phyloP scores from a whole-genome alignment of 768 basidiomycete species.

The Scleroderma bovista region DNA sequence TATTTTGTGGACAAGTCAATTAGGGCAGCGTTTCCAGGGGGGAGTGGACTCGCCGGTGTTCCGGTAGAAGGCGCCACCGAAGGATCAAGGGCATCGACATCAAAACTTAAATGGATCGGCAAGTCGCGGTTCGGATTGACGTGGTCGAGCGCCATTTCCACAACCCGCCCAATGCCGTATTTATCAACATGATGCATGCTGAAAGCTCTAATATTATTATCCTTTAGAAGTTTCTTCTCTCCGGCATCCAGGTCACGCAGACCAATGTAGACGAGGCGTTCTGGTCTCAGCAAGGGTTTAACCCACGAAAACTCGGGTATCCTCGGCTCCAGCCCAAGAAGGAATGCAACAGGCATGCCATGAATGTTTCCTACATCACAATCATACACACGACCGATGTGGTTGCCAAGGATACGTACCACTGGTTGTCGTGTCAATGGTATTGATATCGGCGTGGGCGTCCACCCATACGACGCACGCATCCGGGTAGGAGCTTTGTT shows the following conservation, averaged over 20 bases:
- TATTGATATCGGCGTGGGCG: slow-evolving; percentile 97
- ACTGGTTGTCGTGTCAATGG: slow-evolving; percentile 70
- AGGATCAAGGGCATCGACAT: slow-evolving; percentile 93
- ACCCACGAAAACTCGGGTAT: slow-evolving; percentile 50
- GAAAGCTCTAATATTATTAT: slow-evolving; percentile 79
- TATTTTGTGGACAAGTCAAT: slow-evolving; percentile 18
- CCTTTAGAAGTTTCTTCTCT: slow-evolving; percentile 81
- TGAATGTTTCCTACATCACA: slow-evolving; percentile 76
- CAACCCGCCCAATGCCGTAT: slow-evolving; percentile 89
- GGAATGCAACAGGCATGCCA: slow-evolving; percentile 97
- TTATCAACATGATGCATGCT: slow-evolving; percentile 88
- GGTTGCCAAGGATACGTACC: slow-evolving; percentile 34
- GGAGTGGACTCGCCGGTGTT: slow-evolving; percentile 58
- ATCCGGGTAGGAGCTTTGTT: slow-evolving; percentile 59
- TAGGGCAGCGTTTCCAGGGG: neutral
- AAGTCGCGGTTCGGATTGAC: slow-evolving; percentile 79
- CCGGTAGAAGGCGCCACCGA: slow-evolving; percentile 94
- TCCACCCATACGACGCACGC: slow-evolving; percentile 95
- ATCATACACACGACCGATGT: neutral
- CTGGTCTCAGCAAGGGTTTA: slow-evolving; percentile 60
- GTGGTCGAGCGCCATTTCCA: slow-evolving; percentile 94
- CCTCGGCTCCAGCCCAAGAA: slow-evolving; percentile 46
- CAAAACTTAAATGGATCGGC: slow-evolving; percentile 95
- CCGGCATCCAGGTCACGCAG: slow-evolving; percentile 87
- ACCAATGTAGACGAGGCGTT: slow-evolving; percentile 92